Conservation (phyloP, 768 basidiomycete genomes). For the Rhodocollybia butyracea region DNA sequence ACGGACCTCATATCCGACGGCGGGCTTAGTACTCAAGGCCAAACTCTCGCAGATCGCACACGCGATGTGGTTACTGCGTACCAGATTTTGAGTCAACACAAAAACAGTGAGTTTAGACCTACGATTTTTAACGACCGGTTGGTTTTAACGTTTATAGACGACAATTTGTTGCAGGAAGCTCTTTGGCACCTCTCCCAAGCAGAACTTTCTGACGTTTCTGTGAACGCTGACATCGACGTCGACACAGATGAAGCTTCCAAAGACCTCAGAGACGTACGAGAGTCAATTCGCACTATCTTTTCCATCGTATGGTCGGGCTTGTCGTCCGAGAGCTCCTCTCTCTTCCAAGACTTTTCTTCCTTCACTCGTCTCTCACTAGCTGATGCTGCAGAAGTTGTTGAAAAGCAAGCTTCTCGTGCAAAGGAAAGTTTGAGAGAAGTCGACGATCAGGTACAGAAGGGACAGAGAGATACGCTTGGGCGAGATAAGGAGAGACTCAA, state of each 20-base stretch:
- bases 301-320: constrained; percentile 51
- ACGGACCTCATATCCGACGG: constrained; percentile 45
- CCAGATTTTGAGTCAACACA: constrained; percentile 48
- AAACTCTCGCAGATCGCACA: constrained; percentile 45
- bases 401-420: constrained; percentile 45
- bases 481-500: constrained; percentile 48
- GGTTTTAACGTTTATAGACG: constrained; percentile 36
- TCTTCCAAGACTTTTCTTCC: constrained; percentile 63
- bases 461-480: constrained; percentile 56
- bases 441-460: constrained; percentile 57
- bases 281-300: constrained; percentile 48
- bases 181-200: constrained; percentile 62
- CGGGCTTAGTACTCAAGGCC: constrained; percentile 55
- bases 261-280: constrained; percentile 49
- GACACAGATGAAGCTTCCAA: constrained; percentile 42
- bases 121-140: background rate
- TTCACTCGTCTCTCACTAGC: constrained; percentile 63
- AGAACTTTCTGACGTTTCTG: constrained; percentile 39
- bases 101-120: constrained; percentile 49
- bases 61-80: constrained; percentile 55
- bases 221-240: constrained; percentile 18
- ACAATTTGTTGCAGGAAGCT: constrained; percentile 62
- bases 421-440: constrained; percentile 52
- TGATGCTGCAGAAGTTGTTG: constrained; percentile 60
- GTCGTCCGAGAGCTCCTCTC: constrained; percentile 47